Conservation (phyloP, 148 eudicot genomes). For the Chenopodium suecicum region DNA sequence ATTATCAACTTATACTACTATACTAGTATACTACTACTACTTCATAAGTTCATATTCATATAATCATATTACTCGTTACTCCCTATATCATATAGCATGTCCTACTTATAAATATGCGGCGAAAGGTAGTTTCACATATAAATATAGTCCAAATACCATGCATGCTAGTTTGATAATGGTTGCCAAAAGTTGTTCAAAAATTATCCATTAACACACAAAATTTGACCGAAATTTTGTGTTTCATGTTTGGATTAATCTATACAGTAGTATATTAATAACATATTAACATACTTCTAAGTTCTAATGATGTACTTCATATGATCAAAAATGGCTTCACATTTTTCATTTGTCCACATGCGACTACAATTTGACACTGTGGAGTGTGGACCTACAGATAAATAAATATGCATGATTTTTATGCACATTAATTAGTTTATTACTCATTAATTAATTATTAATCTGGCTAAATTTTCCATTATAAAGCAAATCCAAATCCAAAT, state of each 20-base stretch:
- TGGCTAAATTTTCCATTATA: no score
- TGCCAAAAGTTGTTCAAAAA: conserved; percentile 7
- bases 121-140: neutral
- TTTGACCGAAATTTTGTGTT: neutral
- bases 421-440: no score
- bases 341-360: neutral
- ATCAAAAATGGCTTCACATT: neutral
- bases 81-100: neutral
- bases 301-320: no score
- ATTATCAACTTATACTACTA: no score
- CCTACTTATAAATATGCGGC: neutral
- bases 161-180: neutral
- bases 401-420: no score
- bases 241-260: neutral
- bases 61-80: no score
- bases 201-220: neutral
- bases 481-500: no score
- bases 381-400: conserved; percentile 8
- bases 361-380: neutral
- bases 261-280: no score
- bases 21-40: no score
- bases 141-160: neutral
- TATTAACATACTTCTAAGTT: no score
- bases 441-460: no score
- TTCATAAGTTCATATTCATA: no score